Base-by-base conservation (phyloP, 2,329 filamentous ascomycete genomes). In the Aureobasidium namibiae region DNA sequence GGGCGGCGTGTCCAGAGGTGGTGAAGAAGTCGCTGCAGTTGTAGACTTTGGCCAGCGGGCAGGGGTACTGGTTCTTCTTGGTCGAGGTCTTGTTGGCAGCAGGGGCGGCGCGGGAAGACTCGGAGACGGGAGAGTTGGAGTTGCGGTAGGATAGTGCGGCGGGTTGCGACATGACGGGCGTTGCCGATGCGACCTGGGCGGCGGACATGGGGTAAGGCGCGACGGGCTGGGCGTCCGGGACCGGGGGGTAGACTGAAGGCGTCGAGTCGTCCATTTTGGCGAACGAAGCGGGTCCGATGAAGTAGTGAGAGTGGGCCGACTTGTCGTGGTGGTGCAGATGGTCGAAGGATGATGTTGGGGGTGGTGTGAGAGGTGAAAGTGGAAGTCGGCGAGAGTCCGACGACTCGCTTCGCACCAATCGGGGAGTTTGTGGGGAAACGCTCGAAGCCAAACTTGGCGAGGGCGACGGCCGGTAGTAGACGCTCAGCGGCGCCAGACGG, bases 1-100 rank as follows among this genome's bases (percentile, higher is more conserved):
- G 85, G 44, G 89, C 90, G n/a, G 89, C 88, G 67, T 92, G 89
- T 44, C 89, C 89, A 0, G 89, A 92, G 2, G 89, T 92, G 61
- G 89, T 92, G 70, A 92, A 92, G 11, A 84, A 89, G 76, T 90
- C 89, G 67, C 82, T 82, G 75, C 89, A 92, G 41, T 83, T 82
- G 65, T 84, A 86, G 54, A 80, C 81, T 63, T 90, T 86, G 34
- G 85, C 82, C 68, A 86, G 87, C 24, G 87, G 85, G 70, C 88
- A 91, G 1, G 87, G 86, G 66, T 89, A 90, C 60, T 86, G 81
- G 70, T 85, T 82, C 86, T 90, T 72, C 78, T 78, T 79, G 24
- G 74, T 68, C 48, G 66, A 56, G 1, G 68, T 63, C 61, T 75
- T 75, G 73, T 60, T 77, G 69, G 62, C 80, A 72, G 64, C 74